A percentile compares a stretch with the other conserved stretches of the same genome.
Evolutionary conservation across 139 green algal genomes (phyloP).

Genomic region (Klebsormidium nitens): DNA sequence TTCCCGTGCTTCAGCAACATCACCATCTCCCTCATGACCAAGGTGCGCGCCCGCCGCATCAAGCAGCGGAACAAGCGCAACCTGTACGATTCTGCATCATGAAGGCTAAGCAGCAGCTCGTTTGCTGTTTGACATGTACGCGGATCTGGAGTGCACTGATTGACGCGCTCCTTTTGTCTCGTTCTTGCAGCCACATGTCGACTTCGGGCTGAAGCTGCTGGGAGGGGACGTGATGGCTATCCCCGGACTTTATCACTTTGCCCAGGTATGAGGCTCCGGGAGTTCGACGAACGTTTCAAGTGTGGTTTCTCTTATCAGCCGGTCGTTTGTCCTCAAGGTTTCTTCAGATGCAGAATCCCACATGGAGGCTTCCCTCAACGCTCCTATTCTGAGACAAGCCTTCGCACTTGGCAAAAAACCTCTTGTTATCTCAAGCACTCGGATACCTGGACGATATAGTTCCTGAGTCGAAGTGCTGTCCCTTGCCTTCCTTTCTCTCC

Average conservation of each 20-base stretch:
- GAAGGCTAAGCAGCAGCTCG: too few relatives aligned
- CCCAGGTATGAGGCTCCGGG: constrained; percentile 11
- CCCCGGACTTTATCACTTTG: constrained; percentile 27
- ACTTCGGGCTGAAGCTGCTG: constrained; percentile 33
- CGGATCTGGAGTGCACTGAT: too few relatives aligned
- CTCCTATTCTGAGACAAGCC: not conserved
- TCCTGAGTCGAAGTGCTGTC: not conserved
- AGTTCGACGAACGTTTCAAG: not conserved
- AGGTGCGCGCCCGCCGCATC: constrained; percentile 5
- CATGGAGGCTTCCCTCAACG: not conserved
- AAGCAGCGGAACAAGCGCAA: too few relatives aligned
- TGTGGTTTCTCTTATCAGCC: not conserved
- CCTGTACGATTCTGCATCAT: too few relatives aligned
- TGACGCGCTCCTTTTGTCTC: too few relatives aligned
- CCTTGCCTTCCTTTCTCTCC: not conserved
- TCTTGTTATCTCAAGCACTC: too few relatives aligned
- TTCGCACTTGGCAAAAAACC: too few relatives aligned
- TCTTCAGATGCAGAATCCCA: not conserved
- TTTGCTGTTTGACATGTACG: too few relatives aligned
- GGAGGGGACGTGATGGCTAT: constrained; percentile 38
- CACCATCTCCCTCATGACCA: constrained; percentile 29
- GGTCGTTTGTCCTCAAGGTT: not conserved
- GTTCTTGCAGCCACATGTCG: constrained; percentile 29
- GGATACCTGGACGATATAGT: too few relatives aligned
- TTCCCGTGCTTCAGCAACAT: constrained; percentile 35